A percentile compares a stretch with the other conserved stretches of the same genome.
phyloP scores from a whole-genome alignment of 2,329 filamentous ascomycete genomes.

The Aureobasidium melanogenum region DNA sequence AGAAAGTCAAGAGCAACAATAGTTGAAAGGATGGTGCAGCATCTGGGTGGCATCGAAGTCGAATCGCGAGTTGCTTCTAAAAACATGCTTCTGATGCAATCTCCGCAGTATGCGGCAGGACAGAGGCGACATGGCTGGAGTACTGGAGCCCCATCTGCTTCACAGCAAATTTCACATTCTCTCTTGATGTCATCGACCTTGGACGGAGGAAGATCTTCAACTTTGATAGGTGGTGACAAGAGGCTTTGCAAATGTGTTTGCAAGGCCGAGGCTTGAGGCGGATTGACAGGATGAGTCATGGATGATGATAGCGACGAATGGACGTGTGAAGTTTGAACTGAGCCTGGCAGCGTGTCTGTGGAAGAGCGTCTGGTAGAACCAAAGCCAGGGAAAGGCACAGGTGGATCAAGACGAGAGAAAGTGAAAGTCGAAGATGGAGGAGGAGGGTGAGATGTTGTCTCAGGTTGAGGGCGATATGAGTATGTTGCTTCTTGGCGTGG shows the following conservation, averaged over 20 bases:
- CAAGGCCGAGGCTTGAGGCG: background rate
- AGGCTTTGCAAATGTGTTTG: background rate
- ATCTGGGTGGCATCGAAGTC: slow-evolving; percentile 37
- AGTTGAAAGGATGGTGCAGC: slow-evolving; percentile 37
- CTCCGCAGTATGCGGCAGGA: slow-evolving; percentile 24
- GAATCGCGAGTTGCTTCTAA: slow-evolving; percentile 30
- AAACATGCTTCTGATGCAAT: slow-evolving; percentile 35
- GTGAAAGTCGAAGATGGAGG: slow-evolving; percentile 7
- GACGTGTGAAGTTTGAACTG: background rate
- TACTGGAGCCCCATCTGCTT: slow-evolving; percentile 14
- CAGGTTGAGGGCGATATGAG: background rate
- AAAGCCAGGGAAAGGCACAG: slow-evolving; percentile 5
- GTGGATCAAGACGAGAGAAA: background rate
- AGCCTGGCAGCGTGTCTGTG: background rate
- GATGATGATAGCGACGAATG: background rate
- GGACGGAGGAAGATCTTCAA: background rate
- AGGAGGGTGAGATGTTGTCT: background rate
- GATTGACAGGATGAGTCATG: background rate
- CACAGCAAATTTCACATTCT: slow-evolving; percentile 22
- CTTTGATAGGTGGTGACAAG: background rate
- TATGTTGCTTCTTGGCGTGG: background rate
- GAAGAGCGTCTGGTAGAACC: background rate
- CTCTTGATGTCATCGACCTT: background rate
- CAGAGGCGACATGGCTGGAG: slow-evolving; percentile 27
- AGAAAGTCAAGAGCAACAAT: slow-evolving; percentile 30